Evolutionary conservation across 2,329 filamentous ascomycete species (phyloP).

Genomic region (Aspergillus alliaceus): DNA sequence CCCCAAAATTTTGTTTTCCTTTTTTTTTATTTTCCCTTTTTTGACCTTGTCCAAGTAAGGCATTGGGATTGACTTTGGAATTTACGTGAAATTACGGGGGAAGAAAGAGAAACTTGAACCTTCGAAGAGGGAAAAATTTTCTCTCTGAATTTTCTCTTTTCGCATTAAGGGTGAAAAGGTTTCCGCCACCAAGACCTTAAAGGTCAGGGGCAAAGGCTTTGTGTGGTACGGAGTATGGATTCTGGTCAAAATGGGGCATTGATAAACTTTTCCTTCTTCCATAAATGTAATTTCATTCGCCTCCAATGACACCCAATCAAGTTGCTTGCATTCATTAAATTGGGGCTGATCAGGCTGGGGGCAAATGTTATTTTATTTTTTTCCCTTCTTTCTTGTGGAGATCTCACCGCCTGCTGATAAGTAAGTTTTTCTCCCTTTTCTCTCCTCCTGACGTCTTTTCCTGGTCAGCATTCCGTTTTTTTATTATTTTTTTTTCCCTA

Average conservation of each 20-base stretch:
- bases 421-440: conserved; percentile 16
- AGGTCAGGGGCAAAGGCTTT: too few relatives aligned
- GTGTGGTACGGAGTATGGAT: background rate
- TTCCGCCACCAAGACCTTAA: too few relatives aligned
- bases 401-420: conserved; percentile 7
- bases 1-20: too few relatives aligned
- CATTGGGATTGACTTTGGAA: background rate
- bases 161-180: background rate
- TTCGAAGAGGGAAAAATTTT: background rate
- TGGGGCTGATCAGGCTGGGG: conserved; percentile 6
- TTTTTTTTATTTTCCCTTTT: background rate
- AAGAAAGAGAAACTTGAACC: background rate
- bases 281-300: background rate
- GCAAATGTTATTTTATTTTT: conserved; percentile 2
- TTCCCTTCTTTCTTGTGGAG: background rate
- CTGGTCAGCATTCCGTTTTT: conserved; percentile 12
- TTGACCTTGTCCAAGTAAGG: too few relatives aligned
- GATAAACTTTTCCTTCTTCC: background rate
- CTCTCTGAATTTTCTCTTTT: background rate
- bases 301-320: conserved; percentile 2
- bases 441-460: conserved; percentile 15
- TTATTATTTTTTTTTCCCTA: conserved; percentile 9
- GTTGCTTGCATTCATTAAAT: background rate
- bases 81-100: background rate
- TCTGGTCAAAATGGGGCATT: too few relatives aligned